Evolutionary conservation across 2,329 filamentous ascomycete species (phyloP), one percentile per base, ranked within the genome.

Genomic region (Anisogramma anomala): DNA sequence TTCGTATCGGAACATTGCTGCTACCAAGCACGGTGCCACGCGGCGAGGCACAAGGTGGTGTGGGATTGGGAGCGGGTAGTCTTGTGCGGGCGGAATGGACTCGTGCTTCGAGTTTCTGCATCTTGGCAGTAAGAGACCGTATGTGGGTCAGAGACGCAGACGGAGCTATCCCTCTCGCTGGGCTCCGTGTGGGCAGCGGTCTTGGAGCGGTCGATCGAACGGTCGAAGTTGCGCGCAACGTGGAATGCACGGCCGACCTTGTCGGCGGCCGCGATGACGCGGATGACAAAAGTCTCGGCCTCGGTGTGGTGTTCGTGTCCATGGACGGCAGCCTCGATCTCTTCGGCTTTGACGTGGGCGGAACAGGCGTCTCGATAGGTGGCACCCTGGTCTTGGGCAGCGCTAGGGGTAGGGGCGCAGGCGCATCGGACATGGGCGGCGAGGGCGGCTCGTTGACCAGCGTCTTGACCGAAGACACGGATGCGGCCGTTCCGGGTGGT

Each of bases 91-190:
- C 91, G 18, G 82, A 86, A 47, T 96, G 87, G 8, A 98, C 89
- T 33, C 91, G 77, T 48, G 91, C 85, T 60, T 96, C 91, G 47
- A 98, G 79, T 51, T 86, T 84, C 62, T 95, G 86, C 87, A 96
- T 95, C 64, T 96, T 91, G 20, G 86, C 88, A 44, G 93, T 94
- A 49, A 98, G 78, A 22, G 82, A 83, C 49, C 89, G 85, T 55
- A 98, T 94, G 58, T 98, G 91, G 50, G 84, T 83, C 36, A 98
- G 75, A 2, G 91, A 96, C 48, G 68, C 77, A 47, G 70, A 79
- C 39, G 69, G 66, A 19, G 74, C 71, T 28, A 77, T 51, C 46
- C 65, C 69, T 52, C 72, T 62, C 14, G 66, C 63, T 17, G 63
- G 55, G 48, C 64, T 66, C 47, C 64, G 69, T 55, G 53, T 55